A percentile compares a stretch with the other conserved stretches of the same genome.
Conservation (phyloP, 257 asterid species). For the Nicotiana knightiana region DNA sequence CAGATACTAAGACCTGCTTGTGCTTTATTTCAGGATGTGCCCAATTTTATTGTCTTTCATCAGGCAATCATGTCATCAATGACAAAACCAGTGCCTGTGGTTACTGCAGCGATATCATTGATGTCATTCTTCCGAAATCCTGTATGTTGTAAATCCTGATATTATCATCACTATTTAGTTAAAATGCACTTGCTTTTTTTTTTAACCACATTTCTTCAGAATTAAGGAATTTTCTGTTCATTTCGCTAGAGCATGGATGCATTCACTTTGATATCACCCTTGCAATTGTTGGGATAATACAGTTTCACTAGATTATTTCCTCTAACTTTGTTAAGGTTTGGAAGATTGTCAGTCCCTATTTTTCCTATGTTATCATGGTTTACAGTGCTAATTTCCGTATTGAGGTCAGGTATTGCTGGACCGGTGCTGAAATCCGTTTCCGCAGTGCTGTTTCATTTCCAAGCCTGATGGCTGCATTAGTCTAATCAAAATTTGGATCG, state of each 20-base stretch:
- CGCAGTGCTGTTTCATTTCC: not conserved
- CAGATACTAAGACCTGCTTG: not conserved
- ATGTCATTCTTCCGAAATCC: conserved; percentile 57
- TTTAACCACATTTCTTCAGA: not conserved
- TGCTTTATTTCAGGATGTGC: conserved; percentile 49
- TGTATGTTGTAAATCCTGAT: conserved; percentile 58
- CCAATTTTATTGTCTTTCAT: conserved; percentile 40
- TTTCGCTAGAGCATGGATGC: not conserved
- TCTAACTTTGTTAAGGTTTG: not conserved
- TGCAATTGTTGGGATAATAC: not conserved
- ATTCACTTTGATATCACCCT: not conserved
- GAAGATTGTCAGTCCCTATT: not conserved
- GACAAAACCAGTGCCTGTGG: conserved; percentile 70
- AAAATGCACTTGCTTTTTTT: not conserved
- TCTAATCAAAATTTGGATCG: not conserved
- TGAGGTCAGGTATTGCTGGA: not conserved
- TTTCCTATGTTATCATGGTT: not conserved
- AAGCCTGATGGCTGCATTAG: not conserved
- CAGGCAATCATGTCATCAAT: conserved; percentile 61
- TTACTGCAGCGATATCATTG: conserved; percentile 67
- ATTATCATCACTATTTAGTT: conserved; percentile 17
- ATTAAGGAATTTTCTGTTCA: not conserved
- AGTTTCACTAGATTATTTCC: not conserved
- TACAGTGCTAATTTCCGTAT: not conserved
- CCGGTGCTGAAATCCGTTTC: not conserved